Percentiles rank a stretch among this genome's conserved stretches.
Conservation (phyloP, 2,329 filamentous ascomycete species). For the Aspergillus sp. region DNA sequence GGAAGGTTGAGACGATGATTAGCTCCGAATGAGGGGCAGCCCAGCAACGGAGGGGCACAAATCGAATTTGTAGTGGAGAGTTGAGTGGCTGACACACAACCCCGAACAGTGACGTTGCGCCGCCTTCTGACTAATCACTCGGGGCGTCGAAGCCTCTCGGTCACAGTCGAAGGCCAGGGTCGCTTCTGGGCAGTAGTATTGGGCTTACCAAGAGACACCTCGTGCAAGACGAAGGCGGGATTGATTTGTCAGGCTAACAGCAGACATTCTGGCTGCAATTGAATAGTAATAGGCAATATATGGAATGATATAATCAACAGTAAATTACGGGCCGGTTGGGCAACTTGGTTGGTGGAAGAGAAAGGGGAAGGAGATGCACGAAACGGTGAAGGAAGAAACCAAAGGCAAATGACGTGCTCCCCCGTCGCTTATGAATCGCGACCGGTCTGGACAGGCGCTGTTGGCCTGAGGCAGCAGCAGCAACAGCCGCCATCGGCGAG, state of each 20-base stretch:
- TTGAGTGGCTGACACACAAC: conserved; percentile 7
- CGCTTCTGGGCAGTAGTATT: background rate
- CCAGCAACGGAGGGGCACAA: conserved; percentile 24
- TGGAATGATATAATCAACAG: background rate
- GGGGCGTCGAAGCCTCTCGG: conserved; percentile 9
- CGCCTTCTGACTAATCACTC: conserved; percentile 29
- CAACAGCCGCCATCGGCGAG: background rate
- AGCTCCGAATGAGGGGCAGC: conserved; percentile 25
- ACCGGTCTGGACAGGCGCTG: conserved; percentile 24
- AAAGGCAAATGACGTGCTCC: conserved; percentile 33
- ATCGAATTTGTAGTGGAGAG: conserved; percentile 27
- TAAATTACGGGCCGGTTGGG: background rate
- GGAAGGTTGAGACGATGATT: conserved; percentile 16
- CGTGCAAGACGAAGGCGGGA: conserved; percentile 13
- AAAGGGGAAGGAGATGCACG: background rate
- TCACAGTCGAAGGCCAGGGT: conserved; percentile 9
- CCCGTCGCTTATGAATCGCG: conserved; percentile 35
- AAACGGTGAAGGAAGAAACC: background rate
- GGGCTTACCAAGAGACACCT: conserved; percentile 20
- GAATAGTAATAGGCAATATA: background rate
- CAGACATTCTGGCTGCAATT: conserved; percentile 17
- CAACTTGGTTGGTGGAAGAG: background rate
- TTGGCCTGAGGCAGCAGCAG: conserved; percentile 15
- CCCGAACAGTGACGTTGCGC: conserved; percentile 29
- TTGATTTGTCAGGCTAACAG: conserved; percentile 17